Percentiles rank a stretch among this genome's conserved stretches.
These are phyloP conservation scores for Tricholoma flavovirens DNA, from an alignment of 768 basidiomycete species.

Conservation along the genomic window DNA sequence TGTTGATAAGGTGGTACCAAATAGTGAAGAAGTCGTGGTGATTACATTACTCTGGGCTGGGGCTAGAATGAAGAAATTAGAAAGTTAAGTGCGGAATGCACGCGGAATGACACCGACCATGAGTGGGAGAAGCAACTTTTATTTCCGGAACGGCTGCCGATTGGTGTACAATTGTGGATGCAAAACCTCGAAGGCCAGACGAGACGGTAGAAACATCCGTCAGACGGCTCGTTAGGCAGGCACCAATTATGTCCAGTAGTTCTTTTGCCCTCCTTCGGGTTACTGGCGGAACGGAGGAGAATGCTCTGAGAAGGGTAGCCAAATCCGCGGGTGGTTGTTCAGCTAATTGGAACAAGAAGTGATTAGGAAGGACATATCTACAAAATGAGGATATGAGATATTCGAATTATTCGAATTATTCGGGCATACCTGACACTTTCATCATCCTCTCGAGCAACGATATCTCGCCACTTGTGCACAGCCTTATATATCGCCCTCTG, in stretches of 20 bases:
- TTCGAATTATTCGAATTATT: slow-evolving; percentile 1
- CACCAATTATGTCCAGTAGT: slow-evolving; percentile 55
- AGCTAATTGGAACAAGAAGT: slow-evolving; percentile 66
- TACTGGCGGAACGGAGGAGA: slow-evolving; percentile 57
- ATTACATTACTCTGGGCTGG: background rate
- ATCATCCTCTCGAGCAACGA: slow-evolving; percentile 73
- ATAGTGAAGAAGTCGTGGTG: slow-evolving; percentile 24
- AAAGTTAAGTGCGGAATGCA: background rate
- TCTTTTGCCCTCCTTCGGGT: slow-evolving; percentile 59
- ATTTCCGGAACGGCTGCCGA: slow-evolving; percentile 2
- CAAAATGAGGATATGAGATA: background rate
- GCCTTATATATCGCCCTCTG: slow-evolving; percentile 61
- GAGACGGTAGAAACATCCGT: slow-evolving; percentile 3
- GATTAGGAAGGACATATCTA: slow-evolving; percentile 74
- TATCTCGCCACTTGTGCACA: slow-evolving; percentile 82
- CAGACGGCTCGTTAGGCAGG: slow-evolving; percentile 34
- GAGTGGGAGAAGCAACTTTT: slow-evolving; percentile 8
- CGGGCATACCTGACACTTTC: slow-evolving; percentile 68
- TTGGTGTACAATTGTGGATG: slow-evolving; percentile 6
- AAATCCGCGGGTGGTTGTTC: slow-evolving; percentile 66
- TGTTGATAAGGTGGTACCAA: slow-evolving; percentile 19
- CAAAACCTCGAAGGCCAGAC: background rate
- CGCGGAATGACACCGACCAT: slow-evolving; percentile 17
- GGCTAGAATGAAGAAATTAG: background rate
- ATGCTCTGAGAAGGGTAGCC: slow-evolving; percentile 52